Evolutionary conservation across 768 basidiomycete genomes (phyloP), one percentile per base, ranked within the genome.

Genomic region (Podaxis sp.): DNA sequence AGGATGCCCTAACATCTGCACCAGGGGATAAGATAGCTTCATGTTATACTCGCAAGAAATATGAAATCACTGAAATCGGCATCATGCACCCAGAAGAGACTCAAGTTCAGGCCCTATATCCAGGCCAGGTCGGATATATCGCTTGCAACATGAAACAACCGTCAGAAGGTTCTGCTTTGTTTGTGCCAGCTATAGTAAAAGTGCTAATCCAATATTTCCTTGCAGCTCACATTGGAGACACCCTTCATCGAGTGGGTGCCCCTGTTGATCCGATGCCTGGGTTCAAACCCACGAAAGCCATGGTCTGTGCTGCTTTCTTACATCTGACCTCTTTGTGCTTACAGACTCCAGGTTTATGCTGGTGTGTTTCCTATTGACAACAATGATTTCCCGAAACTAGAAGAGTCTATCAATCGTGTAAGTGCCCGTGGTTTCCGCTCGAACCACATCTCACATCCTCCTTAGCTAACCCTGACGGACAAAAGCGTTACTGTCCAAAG

Each of bases 71-170:
- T 24, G 93, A 96, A 67, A 75, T 97, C 33, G 96, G 96, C 13
- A 84, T 96, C 59, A 87, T 96, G 83, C 81, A 95, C 72, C 96
- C 96, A 3, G 91, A 93, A 70, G 93, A 96, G 73, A 79, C 88
- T n/a, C 82, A 91, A 12, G 90, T 89, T 0, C 77, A 77, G 11
- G 81, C 79, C 59, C 76, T 95, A 52, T 81, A 82, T 61, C 84
- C 90, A 39, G 93, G 93, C 5, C 93, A 95, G 75, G 93, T 95
- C 17, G 92, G 93, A 15, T 95, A 87, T 69, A 83, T 93, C 61
- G 91, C 94, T 1, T 99, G 96, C 74, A 96, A 95, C 71, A 99
- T 99, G 96, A 99, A 98, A 74, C 91, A 97, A 68, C 92, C 92
- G 9, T 86, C 91, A 13, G 95, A 99, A 80, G 95, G 95, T 95